phyloP scores from a whole-genome alignment of 1,284 basidiomycete species.

The Moniliella sp. region DNA sequence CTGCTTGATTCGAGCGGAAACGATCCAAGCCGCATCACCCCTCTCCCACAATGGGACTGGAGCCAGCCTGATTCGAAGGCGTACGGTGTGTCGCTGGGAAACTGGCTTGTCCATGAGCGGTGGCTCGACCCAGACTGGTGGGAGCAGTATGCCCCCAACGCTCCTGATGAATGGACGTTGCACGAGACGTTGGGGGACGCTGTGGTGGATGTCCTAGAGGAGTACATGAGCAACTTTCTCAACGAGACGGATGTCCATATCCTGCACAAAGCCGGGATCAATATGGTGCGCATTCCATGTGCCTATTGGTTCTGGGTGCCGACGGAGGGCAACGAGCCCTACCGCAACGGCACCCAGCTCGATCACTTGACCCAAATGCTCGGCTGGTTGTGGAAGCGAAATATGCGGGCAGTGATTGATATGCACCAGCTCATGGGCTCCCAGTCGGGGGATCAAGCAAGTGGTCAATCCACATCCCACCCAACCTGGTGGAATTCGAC shows the following conservation, averaged over 20 bases:
- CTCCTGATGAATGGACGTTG: slow-evolving; percentile 35
- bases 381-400: not conserved
- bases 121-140: slow-evolving; percentile 37
- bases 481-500: slow-evolving; percentile 10
- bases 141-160: slow-evolving; percentile 19
- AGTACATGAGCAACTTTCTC: slow-evolving; percentile 34
- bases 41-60: slow-evolving; percentile 20
- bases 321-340: slow-evolving; percentile 13
- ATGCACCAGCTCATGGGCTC: slow-evolving; percentile 36
- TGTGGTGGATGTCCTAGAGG: slow-evolving; percentile 9
- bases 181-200: slow-evolving; percentile 17
- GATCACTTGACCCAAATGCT: slow-evolving; percentile 13
- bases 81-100: slow-evolving; percentile 26
- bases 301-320: slow-evolving; percentile 32
- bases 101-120: slow-evolving; percentile 29
- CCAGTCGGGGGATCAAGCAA: slow-evolving; percentile 11
- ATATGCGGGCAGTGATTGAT: slow-evolving; percentile 36
- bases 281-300: slow-evolving; percentile 35
- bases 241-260: slow-evolving; percentile 34
- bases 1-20: not conserved
- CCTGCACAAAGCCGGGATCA: slow-evolving; percentile 27
- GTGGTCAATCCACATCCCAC: too few relatives aligned
- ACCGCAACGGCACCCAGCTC: slow-evolving; percentile 11
- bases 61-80: slow-evolving; percentile 17
- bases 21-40: not conserved